Base-by-base conservation (phyloP, 306 rosid genomes). In the Vigna unguiculata region DNA sequence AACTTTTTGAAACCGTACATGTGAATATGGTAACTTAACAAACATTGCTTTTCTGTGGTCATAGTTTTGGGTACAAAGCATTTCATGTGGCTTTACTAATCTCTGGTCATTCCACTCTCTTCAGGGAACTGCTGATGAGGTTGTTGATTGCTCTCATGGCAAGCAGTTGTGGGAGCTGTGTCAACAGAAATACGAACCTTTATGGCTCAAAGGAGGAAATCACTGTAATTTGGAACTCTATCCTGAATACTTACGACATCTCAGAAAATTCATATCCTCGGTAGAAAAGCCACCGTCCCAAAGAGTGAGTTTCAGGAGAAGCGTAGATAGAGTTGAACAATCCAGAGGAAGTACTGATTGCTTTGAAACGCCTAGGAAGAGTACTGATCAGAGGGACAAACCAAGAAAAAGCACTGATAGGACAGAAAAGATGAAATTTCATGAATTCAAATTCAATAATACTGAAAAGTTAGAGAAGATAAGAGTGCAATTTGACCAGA, bases 191-290 rank as follows among this genome's bases (percentile, higher is more conserved):
- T 93, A 90, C 4, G 97, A 93, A 80, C 98, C 98, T 22, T 76
- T 93, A 17, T 93, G 98, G 96, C 87, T 93, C 77, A 91, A 85
- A 85, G 96, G 90, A 19, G 98, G 98, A 82, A 93, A 85, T n/a
- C 98, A 93, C 82, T 93, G 98, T 82, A 87, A 93, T 84, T 84
- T 93, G 82, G 98, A 93, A 76, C 90, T 89, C 38, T 88, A 82
- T 82, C 98, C 96, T 0, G 97, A 88, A 73, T 93, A 87, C 75
- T 67, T 88, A 32, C 84, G 89, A 77, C 97, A 90, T 84, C 91
- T 92, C 79, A 81, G 83, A 76, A 90, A 90, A 84, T 92, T 88
- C 82, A 77, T 92, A 79, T 71, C 84, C 20, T 82, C 90, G 0
- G 88, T 87, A 3, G 91, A 92, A 57, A 90, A 85, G 76, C 73